Conservation (phyloP, 306 rosid genomes). For the Castanea crenata region DNA sequence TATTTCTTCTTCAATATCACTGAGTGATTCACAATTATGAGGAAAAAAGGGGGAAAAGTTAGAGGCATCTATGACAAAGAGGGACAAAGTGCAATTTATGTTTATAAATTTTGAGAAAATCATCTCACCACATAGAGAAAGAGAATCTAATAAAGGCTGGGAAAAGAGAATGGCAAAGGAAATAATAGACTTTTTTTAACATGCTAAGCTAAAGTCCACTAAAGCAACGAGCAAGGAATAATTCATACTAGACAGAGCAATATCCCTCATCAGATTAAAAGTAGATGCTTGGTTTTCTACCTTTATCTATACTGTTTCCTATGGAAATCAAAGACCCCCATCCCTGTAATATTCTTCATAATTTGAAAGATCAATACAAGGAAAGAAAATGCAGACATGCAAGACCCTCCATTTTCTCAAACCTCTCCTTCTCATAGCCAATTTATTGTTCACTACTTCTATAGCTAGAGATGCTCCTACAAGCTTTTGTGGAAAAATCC, state of each 20-base stretch:
- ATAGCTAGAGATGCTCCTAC: conserved; percentile 24
- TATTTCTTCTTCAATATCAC: not conserved
- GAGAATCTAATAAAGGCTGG: no score
- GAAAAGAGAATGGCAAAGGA: no score
- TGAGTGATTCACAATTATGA: not conserved
- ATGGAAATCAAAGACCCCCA: not conserved
- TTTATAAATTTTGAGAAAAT: not conserved
- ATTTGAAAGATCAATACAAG: not conserved
- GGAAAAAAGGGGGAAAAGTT: not conserved
- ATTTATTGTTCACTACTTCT: conserved; percentile 37
- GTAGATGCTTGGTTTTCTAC: not conserved
- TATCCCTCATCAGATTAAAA: not conserved
- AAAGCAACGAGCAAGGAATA: no score
- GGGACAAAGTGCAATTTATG: not conserved
- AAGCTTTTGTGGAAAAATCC: conserved; percentile 38
- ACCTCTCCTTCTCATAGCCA: conserved; percentile 32
- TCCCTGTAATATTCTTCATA: not conserved
- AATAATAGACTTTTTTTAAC: no score
- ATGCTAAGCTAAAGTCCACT: no score
- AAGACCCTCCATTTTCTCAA: conserved; percentile 36
- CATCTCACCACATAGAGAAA: not conserved
- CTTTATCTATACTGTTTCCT: not conserved
- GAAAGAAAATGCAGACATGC: conserved; percentile 35
- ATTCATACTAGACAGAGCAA: not conserved
- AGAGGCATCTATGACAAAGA: not conserved